These are phyloP conservation scores for Butyriboletus loyo DNA, from an alignment of 768 basidiomycete genomes.

Conservation along the genomic window DNA sequence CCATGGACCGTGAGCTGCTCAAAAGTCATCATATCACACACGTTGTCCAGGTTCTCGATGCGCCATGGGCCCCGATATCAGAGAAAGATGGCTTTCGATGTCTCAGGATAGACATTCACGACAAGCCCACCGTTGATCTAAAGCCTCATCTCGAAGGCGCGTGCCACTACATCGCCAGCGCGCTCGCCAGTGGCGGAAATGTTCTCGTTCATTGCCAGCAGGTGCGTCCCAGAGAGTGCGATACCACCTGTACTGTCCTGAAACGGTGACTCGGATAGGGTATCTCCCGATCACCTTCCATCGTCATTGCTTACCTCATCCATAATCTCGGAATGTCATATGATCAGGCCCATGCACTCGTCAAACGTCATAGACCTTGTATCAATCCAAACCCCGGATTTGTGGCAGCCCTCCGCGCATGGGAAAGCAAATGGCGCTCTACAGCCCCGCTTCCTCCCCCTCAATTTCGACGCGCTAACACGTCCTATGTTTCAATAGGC, in stretches of 20 bases:
- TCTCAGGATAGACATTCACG: slow-evolving; percentile 67
- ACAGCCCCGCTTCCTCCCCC: slow-evolving; percentile 9
- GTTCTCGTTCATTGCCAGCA: slow-evolving; percentile 82
- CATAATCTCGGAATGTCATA: slow-evolving; percentile 70
- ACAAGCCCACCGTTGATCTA: slow-evolving; percentile 59
- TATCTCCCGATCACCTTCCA: slow-evolving; percentile 71
- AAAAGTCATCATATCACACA: slow-evolving; percentile 49
- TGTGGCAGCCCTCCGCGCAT: slow-evolving; percentile 54
- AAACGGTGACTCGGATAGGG: slow-evolving; percentile 43
- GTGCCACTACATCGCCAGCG: slow-evolving; percentile 62
- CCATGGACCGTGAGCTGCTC: slow-evolving; percentile 54
- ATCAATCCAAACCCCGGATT: slow-evolving; percentile 80
- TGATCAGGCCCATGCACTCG: slow-evolving; percentile 57
- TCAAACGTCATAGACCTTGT: slow-evolving; percentile 66
- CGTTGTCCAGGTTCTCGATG: slow-evolving; percentile 66
- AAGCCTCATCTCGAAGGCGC: slow-evolving; percentile 66
- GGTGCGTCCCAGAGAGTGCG: slow-evolving; percentile 39
- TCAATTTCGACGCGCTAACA: slow-evolving; percentile 30
- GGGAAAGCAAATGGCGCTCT: slow-evolving; percentile 44
- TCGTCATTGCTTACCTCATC: slow-evolving; percentile 82
- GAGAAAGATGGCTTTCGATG: slow-evolving; percentile 48
- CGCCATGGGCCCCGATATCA: slow-evolving; percentile 54
- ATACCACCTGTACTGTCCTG: background rate
- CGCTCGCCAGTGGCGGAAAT: slow-evolving; percentile 56
- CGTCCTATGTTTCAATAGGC: slow-evolving; percentile 18